Evolutionary conservation across 352 stramenopile genomes (phyloP).

Genomic region (Phytophthora boehmeriae): DNA sequence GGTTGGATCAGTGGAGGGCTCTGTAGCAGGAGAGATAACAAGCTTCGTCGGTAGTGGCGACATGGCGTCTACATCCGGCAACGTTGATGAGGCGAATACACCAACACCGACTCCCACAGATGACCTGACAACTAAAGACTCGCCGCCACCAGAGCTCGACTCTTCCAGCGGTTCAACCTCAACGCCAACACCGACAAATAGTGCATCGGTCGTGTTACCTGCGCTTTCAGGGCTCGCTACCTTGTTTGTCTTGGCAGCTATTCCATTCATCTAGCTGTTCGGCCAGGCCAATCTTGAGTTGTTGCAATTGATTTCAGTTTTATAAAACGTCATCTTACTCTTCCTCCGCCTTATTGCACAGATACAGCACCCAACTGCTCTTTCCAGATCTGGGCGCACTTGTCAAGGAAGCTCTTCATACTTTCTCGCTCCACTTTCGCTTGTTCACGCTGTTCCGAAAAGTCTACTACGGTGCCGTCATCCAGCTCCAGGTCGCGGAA

Average conservation of each 20-base stretch:
- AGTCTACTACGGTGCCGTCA: slow-evolving; percentile 37
- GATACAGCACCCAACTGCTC: slow-evolving; percentile 28
- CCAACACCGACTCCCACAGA: slow-evolving; percentile 20
- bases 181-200: slow-evolving; percentile 20
- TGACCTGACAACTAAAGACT: slow-evolving; percentile 14
- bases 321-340: slow-evolving; percentile 10
- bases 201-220: neutral
- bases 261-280: slow-evolving; percentile 2
- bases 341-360: too few species aligned
- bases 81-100: slow-evolving; percentile 3
- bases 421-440: slow-evolving; percentile 25
- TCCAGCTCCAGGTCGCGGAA: slow-evolving; percentile 41
- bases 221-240: neutral
- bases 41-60: slow-evolving; percentile 5
- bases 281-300: neutral
- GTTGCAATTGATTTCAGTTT: neutral
- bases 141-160: slow-evolving; percentile 4
- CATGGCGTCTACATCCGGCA: neutral
- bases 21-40: slow-evolving; percentile 1
- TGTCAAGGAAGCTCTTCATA: slow-evolving; percentile 36
- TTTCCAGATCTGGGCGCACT: slow-evolving; percentile 44
- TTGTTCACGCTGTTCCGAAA: slow-evolving; percentile 35
- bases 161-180: slow-evolving; percentile 22
- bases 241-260: slow-evolving; percentile 2
- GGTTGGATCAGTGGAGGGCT: slow-evolving; percentile 1